Evolutionary conservation across 2,329 filamentous ascomycete genomes (phyloP), one percentile per base, ranked within the genome.

Genomic region (Fusarium cyanostomum): DNA sequence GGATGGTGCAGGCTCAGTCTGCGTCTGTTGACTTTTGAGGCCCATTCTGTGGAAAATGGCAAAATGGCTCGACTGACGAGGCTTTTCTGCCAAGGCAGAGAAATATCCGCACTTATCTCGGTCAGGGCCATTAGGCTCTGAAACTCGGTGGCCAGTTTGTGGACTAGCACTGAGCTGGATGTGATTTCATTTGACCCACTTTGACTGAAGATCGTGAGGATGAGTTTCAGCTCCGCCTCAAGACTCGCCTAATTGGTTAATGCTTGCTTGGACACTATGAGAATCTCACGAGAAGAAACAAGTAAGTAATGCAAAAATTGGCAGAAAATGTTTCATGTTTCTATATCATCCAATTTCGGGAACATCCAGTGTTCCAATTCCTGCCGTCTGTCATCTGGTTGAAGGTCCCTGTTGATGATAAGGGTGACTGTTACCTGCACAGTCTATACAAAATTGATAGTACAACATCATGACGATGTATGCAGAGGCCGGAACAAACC

Each of bases 321-420:
- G 39, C 26, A 59, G 52, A 48, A 43, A 57, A 28, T 38, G 26
- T 53, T 51, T 67, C 46, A n/a, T 61, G 37, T 71, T 66, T 66
- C 46, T 60, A 66, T 62, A 44, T 62, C 28, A 59, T 54, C 46
- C 24, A 6, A 33, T 54, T 31, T 46, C 18, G 5, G 53, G 51
- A 67, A 63, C 67, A 64, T 31, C 56, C 67, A 63, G 66, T 59
- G 64, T 58, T 53, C 59, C 51, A 41, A 38, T 51, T 49, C 43
- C 31, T 53, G 34, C 27, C 60, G 49, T 44, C 44, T 45, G 35
- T 49, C 34, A 37, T 49, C 39, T 57, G 26, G 45, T 57, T 52
- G 21, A 53, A 46, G 46, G 52, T 34, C 48, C 67, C 52, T 42
- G 48, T 52, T 41, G 33, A 46, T 54, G 55, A 51, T 44, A 42